Conservation (phyloP, 805 yeast species). For the Pichia gijzeniarum region DNA sequence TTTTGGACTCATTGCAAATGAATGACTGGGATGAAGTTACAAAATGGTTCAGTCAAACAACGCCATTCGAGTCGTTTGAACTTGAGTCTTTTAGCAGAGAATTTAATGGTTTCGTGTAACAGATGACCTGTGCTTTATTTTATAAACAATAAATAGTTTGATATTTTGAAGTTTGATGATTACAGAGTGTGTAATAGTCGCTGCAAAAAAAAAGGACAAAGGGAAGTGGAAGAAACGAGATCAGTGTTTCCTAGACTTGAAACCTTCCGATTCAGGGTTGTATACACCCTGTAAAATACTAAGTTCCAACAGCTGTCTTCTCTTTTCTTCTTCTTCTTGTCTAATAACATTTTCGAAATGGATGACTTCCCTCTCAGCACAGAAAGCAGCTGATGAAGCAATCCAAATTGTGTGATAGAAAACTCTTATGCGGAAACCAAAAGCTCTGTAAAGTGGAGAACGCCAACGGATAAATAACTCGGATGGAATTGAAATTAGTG, state of each 20-base stretch:
- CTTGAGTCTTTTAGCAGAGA: not conserved
- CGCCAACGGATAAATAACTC: conserved; percentile 32
- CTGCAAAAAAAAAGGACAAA: not conserved
- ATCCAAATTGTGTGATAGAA: conserved; percentile 34
- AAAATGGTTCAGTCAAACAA: conserved; percentile 5
- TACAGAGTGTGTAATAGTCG: too few species aligned
- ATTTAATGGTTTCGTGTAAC: not conserved
- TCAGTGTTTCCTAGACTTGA: conserved; percentile 3
- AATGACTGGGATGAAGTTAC: conserved; percentile 7
- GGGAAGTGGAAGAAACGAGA: not conserved
- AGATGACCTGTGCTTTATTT: too few species aligned
- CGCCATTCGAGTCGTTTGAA: conserved; percentile 1
- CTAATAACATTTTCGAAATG: conserved; percentile 28
- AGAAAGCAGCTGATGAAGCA: conserved; percentile 32
- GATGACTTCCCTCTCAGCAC: conserved; percentile 31
- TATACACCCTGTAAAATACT: conserved; percentile 30
- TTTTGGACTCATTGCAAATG: not conserved
- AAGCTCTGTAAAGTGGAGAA: conserved; percentile 32
- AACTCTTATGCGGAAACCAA: conserved; percentile 31
- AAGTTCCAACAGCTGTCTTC: conserved; percentile 29
- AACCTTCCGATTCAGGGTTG: conserved; percentile 26
- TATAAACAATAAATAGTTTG: too few species aligned
- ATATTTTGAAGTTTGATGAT: too few species aligned
- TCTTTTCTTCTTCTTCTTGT: conserved; percentile 27
- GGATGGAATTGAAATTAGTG: conserved; percentile 32